A percentile compares a stretch with the other conserved stretches of the same genome.
Conservation (phyloP, 495 filamentous ascomycete genomes). For the Penicillium desertorum region DNA sequence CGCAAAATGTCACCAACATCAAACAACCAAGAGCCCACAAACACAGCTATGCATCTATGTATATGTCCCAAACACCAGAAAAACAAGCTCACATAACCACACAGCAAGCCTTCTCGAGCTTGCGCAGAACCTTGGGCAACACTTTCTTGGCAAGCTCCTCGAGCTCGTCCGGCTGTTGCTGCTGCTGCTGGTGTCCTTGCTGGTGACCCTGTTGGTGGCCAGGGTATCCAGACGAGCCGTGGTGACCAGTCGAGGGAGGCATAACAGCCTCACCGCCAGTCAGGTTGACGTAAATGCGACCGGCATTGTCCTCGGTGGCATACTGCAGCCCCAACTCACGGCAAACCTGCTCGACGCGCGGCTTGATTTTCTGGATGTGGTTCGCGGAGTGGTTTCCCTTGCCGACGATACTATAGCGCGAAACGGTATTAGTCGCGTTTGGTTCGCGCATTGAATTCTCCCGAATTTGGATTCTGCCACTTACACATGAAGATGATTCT, state of each 20-base stretch:
- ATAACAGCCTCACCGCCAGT: conserved; percentile 59
- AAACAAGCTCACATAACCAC: conserved; percentile 66
- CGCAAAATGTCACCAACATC: background rate
- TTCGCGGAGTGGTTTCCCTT: conserved; percentile 83
- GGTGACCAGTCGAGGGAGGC: conserved; percentile 44
- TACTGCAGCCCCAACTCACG: conserved; percentile 78
- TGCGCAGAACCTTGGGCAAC: conserved; percentile 58
- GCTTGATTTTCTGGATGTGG: conserved; percentile 88
- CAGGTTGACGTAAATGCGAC: conserved; percentile 74
- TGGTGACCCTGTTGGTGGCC: conserved; percentile 22
- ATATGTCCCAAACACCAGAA: conserved; percentile 4
- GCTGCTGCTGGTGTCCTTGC: conserved; percentile 37
- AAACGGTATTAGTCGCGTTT: background rate
- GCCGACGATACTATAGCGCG: conserved; percentile 69
- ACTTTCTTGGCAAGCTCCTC: conserved; percentile 64
- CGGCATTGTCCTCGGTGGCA: conserved; percentile 80
- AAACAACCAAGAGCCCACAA: background rate
- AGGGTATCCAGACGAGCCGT: conserved; percentile 18
- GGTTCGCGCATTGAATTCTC: background rate
- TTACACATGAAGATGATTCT: conserved; percentile 74
- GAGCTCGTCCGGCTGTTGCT: conserved; percentile 59
- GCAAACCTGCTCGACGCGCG: conserved; percentile 82
- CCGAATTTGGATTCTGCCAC: conserved; percentile 14
- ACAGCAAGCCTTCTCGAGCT: conserved; percentile 71
- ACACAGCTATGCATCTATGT: conserved; percentile 1